Evolutionary conservation across 257 asterid genomes (phyloP), one percentile per base, ranked within the genome.

Genomic region (Solanum chiquidenum): DNA sequence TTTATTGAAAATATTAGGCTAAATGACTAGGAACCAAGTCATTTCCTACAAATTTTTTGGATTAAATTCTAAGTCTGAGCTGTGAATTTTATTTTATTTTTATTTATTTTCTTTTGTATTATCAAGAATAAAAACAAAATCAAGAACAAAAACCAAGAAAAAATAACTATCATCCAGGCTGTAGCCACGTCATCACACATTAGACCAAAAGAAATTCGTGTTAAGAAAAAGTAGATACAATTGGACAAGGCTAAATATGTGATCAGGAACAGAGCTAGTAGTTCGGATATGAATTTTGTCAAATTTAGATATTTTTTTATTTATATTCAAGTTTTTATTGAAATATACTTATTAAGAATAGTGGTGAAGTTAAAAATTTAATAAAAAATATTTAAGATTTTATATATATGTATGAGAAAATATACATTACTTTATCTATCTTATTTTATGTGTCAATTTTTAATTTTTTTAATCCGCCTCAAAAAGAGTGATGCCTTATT

Each of bases 21-120:
- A 12, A 75, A 76, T 89, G 94, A 93, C 96, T 88, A 90, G 94
- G 94, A 90, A 89, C 90, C 90, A 27, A 86, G 92, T 94, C 96
- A 94, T 37, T 20, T 69, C 93, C 92, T 29, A 92, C 93, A 46
- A 42, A 46, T 52, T 20, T 33, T 77, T 38, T 46, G 68, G 34
- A 46, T 16, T 27, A 35, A 52, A 35, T 16, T 37, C 83, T 7
- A 18, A 34, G 74, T n/a, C 58, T 90, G 85, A 84, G 86, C 89
- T 71, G 91, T 86, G n/a, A 83, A 52, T 55, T 18, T 55, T 6
- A 52, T 6, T 52, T 52, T 49, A 5, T 14, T 49, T 49, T 49
- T 12, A 12, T 49, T 44, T 44, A 29, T 21, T 33, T 14, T n/a
- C 0, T 68, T 46, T 46, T 46, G 7, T 55, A 18, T 55, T 20